Base-by-base conservation (phyloP, 179 eudicot genomes). In the Drosera spatulata region DNA sequence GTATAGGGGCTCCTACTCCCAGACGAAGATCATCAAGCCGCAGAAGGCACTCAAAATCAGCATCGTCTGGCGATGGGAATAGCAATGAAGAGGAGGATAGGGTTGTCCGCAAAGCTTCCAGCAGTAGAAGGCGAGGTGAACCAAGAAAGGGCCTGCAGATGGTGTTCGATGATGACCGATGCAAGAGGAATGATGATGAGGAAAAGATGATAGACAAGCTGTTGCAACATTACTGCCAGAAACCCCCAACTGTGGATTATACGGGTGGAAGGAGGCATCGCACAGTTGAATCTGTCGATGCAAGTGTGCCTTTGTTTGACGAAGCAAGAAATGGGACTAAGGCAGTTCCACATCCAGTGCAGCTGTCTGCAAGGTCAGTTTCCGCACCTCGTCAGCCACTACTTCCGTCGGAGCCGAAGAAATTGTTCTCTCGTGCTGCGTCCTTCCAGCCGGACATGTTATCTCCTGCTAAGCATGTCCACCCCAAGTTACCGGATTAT, bases 401-500 rank as follows among this genome's bases (percentile, higher is more conserved):
- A 57, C 52, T 58, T 44, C 68, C 80, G n/a, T 57, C 80, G 11
- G 80, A 80, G 74, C 59, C 66, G n/a, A 73, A 78, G 55, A 88
- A 85, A 72, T 80, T 79, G n/a, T 82, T 75, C 54, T 49, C 87
- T 9, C 95, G 98, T 48, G 91, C 88, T 44, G 80, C 83, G 61
- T 83, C 96, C 2, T 91, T 88, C 67, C 81, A 85, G 74, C 82
- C 75, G 10, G 95, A 85, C 65, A 8, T 37, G 33, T 52, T 44
- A 41, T 70, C 77, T 63, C 87, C 82, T 41, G 87, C 88, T 40
- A 66, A 65, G 51, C 99, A 93, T 38, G 97, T 93, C 57, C 99
- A 93, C 75, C 99, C 99, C 59, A 93, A 93, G 72, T 73, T 93
- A 58, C 99, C 99, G 14, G 84, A 93, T 66, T 93, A 86, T 41